phyloP scores from a whole-genome alignment of 1,284 basidiomycete species.

The Cystobasidium slooffiae region DNA sequence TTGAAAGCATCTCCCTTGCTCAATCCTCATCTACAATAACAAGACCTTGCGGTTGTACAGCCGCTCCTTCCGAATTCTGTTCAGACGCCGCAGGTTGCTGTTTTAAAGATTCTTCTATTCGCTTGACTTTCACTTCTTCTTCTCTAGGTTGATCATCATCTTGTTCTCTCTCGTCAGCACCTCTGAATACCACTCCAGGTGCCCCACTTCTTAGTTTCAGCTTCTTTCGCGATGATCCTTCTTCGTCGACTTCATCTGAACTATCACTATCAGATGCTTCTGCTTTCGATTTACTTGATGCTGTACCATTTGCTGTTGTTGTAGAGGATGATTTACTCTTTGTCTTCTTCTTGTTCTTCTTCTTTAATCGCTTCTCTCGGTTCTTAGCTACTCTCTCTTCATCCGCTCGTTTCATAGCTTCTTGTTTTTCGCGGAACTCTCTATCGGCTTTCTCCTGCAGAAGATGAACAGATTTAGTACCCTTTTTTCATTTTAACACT shows the following conservation, averaged over 20 bases:
- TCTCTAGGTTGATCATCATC: conserved; percentile 45
- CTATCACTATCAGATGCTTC: conserved; percentile 3
- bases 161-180: conserved; percentile 37
- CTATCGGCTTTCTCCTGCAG: conserved; percentile 24
- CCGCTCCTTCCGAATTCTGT: background rate
- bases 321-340: conserved; percentile 25
- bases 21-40: conserved; percentile 44
- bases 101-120: conserved; percentile 45
- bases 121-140: conserved; percentile 46
- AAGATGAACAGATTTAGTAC: background rate
- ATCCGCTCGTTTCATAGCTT: conserved; percentile 67
- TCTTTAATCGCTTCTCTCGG: conserved; percentile 84
- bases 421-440: conserved; percentile 63
- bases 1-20: background rate
- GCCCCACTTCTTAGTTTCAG: conserved; percentile 45
- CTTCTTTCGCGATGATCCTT: conserved; percentile 45
- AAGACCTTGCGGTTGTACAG: conserved; percentile 29
- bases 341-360: conserved; percentile 65
- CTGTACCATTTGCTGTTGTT: conserved; percentile 13
- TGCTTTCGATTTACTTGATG: conserved; percentile 4
- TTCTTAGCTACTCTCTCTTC: conserved; percentile 84
- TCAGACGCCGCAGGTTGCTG: background rate
- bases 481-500: background rate
- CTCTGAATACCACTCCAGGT: conserved; percentile 34
- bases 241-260: conserved; percentile 11